These are phyloP conservation scores for Monoraphidium neglectum DNA, from an alignment of 139 green algal species.

Conservation along the genomic window DNA sequence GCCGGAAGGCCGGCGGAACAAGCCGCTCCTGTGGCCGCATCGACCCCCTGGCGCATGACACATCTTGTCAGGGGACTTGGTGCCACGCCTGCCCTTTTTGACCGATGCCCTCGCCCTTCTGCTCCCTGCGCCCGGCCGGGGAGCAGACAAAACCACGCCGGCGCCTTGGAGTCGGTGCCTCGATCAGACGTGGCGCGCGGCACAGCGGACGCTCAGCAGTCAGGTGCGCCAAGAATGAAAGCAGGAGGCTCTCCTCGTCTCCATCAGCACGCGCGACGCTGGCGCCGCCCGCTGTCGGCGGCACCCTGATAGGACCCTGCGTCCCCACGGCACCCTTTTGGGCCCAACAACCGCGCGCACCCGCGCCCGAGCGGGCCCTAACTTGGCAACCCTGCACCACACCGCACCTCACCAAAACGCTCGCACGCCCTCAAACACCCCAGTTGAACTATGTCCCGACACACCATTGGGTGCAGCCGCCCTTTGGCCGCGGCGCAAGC, in stretches of 20 bases:
- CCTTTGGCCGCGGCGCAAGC: slow-evolving; percentile 1
- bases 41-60: neutral
- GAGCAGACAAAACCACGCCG: neutral
- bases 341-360: too few species aligned
- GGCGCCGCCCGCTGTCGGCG: too few species aligned
- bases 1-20: neutral
- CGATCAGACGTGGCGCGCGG: slow-evolving; percentile 23
- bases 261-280: too few species aligned
- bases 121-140: neutral
- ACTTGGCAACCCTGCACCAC: too few species aligned
- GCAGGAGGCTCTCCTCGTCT: too few species aligned
- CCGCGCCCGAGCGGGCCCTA: too few species aligned
- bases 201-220: neutral
- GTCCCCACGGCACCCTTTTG: too few species aligned
- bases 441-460: slow-evolving; percentile 32
- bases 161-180: slow-evolving; percentile 27
- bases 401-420: too few species aligned
- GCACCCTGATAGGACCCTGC: too few species aligned
- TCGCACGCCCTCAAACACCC: too few species aligned
- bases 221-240: too few species aligned
- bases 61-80: neutral
- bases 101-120: neutral
- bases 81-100: neutral
- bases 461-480: slow-evolving; percentile 26
- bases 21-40: neutral